phyloP scores from a whole-genome alignment of 2,329 filamentous ascomycete genomes.

The Fusarium burgessii region DNA sequence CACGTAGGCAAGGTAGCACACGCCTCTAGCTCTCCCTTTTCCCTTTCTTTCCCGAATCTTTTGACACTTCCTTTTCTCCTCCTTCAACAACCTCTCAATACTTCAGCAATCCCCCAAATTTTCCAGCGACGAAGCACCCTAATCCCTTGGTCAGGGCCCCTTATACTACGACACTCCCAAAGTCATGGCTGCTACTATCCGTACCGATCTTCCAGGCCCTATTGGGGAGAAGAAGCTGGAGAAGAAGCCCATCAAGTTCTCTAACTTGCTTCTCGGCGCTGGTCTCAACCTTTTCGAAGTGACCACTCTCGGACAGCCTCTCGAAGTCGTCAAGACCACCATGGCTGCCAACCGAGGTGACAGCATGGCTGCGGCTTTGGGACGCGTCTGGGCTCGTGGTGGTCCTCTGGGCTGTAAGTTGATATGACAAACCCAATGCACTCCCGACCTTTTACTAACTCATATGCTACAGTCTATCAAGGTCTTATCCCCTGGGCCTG shows the following conservation, averaged over 20 bases:
- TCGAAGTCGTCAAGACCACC: conserved; percentile 99
- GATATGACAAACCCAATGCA: not conserved
- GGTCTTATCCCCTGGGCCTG: conserved; percentile 99
- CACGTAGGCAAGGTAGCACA: conserved; percentile 30
- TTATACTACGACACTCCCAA: conserved; percentile 60
- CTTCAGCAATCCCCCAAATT: conserved; percentile 20
- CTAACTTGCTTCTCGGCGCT: conserved; percentile 94
- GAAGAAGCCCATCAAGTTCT: conserved; percentile 99
- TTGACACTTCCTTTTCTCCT: conserved; percentile 15
- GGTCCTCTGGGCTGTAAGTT: conserved; percentile 93
- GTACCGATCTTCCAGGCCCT: conserved; percentile 66
- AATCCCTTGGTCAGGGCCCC: conserved; percentile 99
- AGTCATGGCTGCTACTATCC: conserved; percentile 74
- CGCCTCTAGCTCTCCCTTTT: conserved; percentile 42
- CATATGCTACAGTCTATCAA: conserved; percentile 85
- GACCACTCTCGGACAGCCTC: conserved; percentile 76
- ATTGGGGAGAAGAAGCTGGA: conserved; percentile 71
- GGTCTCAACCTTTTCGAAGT: conserved; percentile 97
- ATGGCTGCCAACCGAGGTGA: conserved; percentile 98
- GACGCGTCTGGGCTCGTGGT: conserved; percentile 92
- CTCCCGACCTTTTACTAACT: conserved; percentile 39
- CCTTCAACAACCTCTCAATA: conserved; percentile 36
- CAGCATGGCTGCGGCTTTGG: conserved; percentile 83
- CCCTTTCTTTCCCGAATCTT: conserved; percentile 17
- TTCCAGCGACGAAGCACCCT: conserved; percentile 85